Conservation (phyloP, 441 rosid genomes). For the Adansonia madagascariensis region DNA sequence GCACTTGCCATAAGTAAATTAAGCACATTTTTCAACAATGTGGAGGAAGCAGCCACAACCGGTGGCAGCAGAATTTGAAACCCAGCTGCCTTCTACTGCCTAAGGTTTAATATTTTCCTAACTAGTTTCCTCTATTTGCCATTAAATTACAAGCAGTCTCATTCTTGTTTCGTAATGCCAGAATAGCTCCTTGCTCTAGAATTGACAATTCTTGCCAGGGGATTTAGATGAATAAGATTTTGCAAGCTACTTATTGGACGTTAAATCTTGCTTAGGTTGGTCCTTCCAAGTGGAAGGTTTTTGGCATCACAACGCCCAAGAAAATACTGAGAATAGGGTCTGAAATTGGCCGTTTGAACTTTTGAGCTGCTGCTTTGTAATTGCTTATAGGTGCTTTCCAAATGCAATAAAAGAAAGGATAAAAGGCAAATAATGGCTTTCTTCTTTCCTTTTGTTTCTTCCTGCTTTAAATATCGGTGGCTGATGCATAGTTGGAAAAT, state of each 20-base stretch:
- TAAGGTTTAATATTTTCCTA: not conserved
- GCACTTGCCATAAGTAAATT: conserved; percentile 72
- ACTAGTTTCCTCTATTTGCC: not conserved
- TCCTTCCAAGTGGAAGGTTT: not conserved
- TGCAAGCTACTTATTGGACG: not conserved
- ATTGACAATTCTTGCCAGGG: not conserved
- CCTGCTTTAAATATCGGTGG: not conserved
- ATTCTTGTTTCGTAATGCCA: not conserved
- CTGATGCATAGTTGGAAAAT: too few species aligned
- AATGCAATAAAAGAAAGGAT: not conserved
- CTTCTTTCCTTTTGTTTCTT: not conserved
- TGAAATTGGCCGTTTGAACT: not conserved
- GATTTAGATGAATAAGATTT: not conserved
- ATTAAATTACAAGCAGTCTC: not conserved
- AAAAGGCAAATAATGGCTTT: not conserved
- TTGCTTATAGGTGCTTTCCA: not conserved
- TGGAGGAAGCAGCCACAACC: conserved; percentile 39
- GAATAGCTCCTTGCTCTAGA: not conserved
- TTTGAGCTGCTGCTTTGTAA: not conserved
- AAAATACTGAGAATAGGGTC: not conserved
- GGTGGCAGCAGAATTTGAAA: conserved; percentile 33
- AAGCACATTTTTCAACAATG: conserved; percentile 50
- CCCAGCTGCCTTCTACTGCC: not conserved
- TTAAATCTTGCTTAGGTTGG: not conserved
- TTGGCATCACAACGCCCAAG: conserved; percentile 6